A percentile compares a stretch with the other conserved stretches of the same genome.
Evolutionary conservation across 495 filamentous ascomycete genomes (phyloP).

Genomic region (Podospora anserina): DNA sequence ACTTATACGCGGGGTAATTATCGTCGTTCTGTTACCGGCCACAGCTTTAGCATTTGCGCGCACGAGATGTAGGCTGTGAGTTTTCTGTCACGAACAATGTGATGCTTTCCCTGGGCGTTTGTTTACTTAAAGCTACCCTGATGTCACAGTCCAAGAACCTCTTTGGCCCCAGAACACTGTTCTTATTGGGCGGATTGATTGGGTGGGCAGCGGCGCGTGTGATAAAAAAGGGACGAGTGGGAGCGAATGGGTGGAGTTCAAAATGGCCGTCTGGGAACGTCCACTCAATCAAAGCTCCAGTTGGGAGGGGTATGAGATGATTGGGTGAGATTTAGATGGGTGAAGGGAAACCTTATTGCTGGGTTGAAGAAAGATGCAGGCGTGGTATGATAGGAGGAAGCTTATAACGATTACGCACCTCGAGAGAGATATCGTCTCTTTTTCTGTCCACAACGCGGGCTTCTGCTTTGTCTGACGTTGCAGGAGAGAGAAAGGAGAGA

Average conservation of each 20-base stretch:
- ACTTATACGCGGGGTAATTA: not conserved
- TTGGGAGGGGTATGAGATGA: conserved; percentile 38
- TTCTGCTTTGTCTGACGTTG: not conserved
- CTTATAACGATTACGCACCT: conserved; percentile 1
- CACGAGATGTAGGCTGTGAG: not conserved
- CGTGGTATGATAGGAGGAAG: conserved; percentile 11
- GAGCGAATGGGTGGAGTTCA: conserved; percentile 36
- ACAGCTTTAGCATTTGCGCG: conserved; percentile 1
- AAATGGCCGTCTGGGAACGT: conserved; percentile 29
- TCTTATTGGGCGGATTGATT: conserved; percentile 41
- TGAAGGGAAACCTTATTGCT: conserved; percentile 18
- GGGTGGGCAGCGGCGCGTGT: conserved; percentile 20
- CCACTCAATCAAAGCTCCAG: conserved; percentile 36
- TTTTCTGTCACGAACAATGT: not conserved
- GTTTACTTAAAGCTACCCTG: conserved; percentile 28
- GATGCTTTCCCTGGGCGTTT: conserved; percentile 20
- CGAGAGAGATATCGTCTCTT: not conserved
- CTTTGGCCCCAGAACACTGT: conserved; percentile 7
- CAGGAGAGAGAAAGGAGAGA: conserved; percentile 5
- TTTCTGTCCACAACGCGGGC: not conserved
- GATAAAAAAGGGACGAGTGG: conserved; percentile 21
- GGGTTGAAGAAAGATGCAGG: conserved; percentile 13
- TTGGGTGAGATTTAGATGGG: conserved; percentile 36
- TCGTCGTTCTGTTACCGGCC: not conserved
- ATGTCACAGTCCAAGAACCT: not conserved